Evolutionary conservation across 306 rosid species (phyloP).

Genomic region (Citrullus mucosospermus): DNA sequence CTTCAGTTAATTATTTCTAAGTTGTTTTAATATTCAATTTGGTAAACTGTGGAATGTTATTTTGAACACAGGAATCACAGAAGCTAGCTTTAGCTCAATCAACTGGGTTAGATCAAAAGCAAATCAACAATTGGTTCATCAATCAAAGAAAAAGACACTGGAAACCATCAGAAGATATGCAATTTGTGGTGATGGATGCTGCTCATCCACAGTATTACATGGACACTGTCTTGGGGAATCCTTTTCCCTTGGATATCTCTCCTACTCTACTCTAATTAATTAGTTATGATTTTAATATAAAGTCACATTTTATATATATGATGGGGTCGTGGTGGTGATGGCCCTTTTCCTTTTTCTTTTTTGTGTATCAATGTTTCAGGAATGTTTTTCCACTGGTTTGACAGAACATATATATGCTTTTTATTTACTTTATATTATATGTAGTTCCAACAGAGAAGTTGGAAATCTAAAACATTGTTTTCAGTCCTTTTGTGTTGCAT

Average conservation of each 20-base stretch:
- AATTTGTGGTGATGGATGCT: constrained; percentile 88
- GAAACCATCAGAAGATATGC: constrained; percentile 99
- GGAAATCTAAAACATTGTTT: neutral
- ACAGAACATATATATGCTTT: neutral
- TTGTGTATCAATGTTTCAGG: neutral
- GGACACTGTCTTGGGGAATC: constrained; percentile 49
- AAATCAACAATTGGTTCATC: constrained; percentile 95
- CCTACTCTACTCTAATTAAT: constrained; percentile 39
- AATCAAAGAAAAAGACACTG: constrained; percentile 96
- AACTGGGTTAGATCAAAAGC: constrained; percentile 94
- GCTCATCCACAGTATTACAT: constrained; percentile 69
- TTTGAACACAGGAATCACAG: constrained; percentile 62
- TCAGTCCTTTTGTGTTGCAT: neutral
- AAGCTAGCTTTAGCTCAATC: constrained; percentile 87
- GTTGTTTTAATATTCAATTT: no score
- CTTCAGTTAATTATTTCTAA: neutral
- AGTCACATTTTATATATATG: neutral
- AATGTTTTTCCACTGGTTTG: neutral
- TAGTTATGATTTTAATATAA: neutral
- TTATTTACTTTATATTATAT: neutral
- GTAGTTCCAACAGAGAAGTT: neutral
- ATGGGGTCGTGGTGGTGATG: neutral
- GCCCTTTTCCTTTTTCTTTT: neutral
- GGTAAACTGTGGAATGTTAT: no score
- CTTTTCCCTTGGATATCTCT: constrained; percentile 65